Conservation (phyloP, 2,329 filamentous ascomycete genomes). For the Sporothrix protearum region DNA sequence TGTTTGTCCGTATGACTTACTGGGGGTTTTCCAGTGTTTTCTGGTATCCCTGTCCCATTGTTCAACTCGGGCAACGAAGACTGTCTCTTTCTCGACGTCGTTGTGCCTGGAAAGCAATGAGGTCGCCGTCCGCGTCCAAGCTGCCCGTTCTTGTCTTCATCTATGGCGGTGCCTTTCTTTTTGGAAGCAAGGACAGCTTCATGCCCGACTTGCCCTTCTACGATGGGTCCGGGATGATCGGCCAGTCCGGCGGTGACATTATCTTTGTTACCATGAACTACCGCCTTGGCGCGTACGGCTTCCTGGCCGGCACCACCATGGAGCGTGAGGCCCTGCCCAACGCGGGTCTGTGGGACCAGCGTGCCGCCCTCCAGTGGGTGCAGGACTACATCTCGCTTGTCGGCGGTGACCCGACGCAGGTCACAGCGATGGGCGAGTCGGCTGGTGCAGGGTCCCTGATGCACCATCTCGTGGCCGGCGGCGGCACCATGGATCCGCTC, state of each 20-base stretch:
- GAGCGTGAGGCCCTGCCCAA: slow-evolving; percentile 44
- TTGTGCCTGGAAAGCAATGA: slow-evolving; percentile 43
- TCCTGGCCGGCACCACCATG: slow-evolving; percentile 45
- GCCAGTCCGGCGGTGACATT: slow-evolving; percentile 37
- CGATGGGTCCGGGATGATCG: slow-evolving; percentile 39
- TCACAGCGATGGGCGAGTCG: slow-evolving; percentile 50
- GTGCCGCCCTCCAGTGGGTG: slow-evolving; percentile 48
- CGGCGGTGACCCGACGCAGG: slow-evolving; percentile 45
- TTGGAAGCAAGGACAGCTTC: slow-evolving; percentile 41
- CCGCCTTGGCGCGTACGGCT: slow-evolving; percentile 47
- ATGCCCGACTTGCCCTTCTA: slow-evolving; percentile 39
- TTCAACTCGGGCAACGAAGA: slow-evolving; percentile 40
- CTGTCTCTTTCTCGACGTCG: slow-evolving; percentile 50
- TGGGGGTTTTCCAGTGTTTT: slow-evolving; percentile 30
- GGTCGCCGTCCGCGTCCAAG: slow-evolving; percentile 33
- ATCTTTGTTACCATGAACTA: slow-evolving; percentile 50
- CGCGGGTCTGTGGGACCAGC: slow-evolving; percentile 43
- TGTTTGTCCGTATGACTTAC: background rate
- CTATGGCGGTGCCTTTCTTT: slow-evolving; percentile 45
- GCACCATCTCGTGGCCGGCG: slow-evolving; percentile 47
- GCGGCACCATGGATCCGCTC: slow-evolving; percentile 43
- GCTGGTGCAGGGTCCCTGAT: slow-evolving; percentile 50
- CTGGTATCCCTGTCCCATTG: slow-evolving; percentile 35
- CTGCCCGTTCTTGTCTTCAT: slow-evolving; percentile 47
- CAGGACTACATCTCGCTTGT: slow-evolving; percentile 45